A percentile compares a stretch with the other conserved stretches of the same genome.
These are phyloP conservation scores for Cylindrotheca fusiformis DNA, from an alignment of 108 stramenopile genomes.

Conservation along the genomic window DNA sequence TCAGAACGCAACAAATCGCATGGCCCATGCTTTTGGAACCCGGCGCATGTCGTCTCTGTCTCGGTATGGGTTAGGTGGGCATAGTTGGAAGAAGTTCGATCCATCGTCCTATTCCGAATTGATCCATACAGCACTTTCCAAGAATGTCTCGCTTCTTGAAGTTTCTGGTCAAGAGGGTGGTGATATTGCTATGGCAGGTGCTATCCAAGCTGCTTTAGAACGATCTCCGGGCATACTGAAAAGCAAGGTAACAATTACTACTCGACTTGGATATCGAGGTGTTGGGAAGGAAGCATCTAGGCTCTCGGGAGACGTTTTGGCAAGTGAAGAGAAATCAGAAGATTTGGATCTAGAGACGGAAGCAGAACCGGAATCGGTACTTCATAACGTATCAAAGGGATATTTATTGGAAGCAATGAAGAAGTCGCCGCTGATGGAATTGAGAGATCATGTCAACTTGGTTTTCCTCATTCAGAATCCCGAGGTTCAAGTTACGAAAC, in stretches of 20 bases:
- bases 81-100: slow-evolving; percentile 38
- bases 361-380: not conserved
- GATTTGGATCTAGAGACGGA: not conserved
- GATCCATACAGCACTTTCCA: slow-evolving; percentile 30
- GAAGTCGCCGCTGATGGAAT: slow-evolving; percentile 48
- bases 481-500: slow-evolving; percentile 63
- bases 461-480: slow-evolving; percentile 70
- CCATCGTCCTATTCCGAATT: slow-evolving; percentile 31
- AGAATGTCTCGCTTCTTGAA: slow-evolving; percentile 35
- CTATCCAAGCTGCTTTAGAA: slow-evolving; percentile 28
- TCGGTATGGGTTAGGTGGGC: slow-evolving; percentile 38
- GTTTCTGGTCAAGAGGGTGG: slow-evolving; percentile 55
- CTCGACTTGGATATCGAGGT: slow-evolving; percentile 69
- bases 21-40: too few species aligned
- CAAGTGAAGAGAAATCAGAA: slow-evolving; percentile 1
- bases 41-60: slow-evolving; percentile 21
- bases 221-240: slow-evolving; percentile 17
- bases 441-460: slow-evolving; percentile 31
- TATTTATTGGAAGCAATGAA: slow-evolving; percentile 47
- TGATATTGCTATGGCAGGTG: slow-evolving; percentile 38
- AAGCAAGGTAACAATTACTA: slow-evolving; percentile 34
- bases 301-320: slow-evolving; percentile 17
- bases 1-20: too few species aligned
- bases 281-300: slow-evolving; percentile 13
- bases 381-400: slow-evolving; percentile 48